phyloP scores from a whole-genome alignment of 345 rosid genomes.

The Combretum micranthum region DNA sequence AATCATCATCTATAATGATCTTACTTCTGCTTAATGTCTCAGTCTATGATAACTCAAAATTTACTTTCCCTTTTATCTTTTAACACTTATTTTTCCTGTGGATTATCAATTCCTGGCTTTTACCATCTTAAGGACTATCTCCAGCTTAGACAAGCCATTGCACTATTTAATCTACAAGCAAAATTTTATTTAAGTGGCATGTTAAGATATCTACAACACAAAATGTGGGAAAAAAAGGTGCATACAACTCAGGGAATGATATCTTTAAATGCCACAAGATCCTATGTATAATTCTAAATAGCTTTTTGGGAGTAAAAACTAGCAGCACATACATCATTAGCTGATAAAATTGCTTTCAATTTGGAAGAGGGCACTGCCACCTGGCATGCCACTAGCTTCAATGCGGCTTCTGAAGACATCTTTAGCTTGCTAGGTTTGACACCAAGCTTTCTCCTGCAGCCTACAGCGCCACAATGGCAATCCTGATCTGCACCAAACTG shows the following conservation, averaged over 20 bases:
- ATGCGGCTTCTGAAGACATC: slow-evolving; percentile 49
- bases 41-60: too few relatives aligned
- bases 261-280: not conserved
- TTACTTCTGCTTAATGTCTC: too few relatives aligned
- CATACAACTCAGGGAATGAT: not conserved
- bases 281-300: not conserved
- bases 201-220: too few relatives aligned
- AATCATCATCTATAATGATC: too few relatives aligned
- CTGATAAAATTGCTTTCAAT: slow-evolving; percentile 38
- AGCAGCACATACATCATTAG: slow-evolving; percentile 31
- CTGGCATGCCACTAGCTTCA: slow-evolving; percentile 58
- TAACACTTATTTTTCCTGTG: too few relatives aligned
- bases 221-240: too few relatives aligned
- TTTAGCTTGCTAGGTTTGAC: slow-evolving; percentile 65
- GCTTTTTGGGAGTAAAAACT: not conserved
- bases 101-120: too few relatives aligned
- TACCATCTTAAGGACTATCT: too few relatives aligned
- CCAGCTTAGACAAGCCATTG: too few relatives aligned
- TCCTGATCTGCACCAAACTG: slow-evolving; percentile 99
- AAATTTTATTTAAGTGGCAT: too few relatives aligned
- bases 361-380: slow-evolving; percentile 51
- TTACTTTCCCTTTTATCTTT: too few relatives aligned
- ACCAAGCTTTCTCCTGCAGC: slow-evolving; percentile 77
- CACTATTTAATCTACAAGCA: too few relatives aligned
- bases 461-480: slow-evolving; percentile 75